Evolutionary conservation across 768 basidiomycete species (phyloP), one percentile per base, ranked within the genome.

Genomic region (Trametes coccinea): DNA sequence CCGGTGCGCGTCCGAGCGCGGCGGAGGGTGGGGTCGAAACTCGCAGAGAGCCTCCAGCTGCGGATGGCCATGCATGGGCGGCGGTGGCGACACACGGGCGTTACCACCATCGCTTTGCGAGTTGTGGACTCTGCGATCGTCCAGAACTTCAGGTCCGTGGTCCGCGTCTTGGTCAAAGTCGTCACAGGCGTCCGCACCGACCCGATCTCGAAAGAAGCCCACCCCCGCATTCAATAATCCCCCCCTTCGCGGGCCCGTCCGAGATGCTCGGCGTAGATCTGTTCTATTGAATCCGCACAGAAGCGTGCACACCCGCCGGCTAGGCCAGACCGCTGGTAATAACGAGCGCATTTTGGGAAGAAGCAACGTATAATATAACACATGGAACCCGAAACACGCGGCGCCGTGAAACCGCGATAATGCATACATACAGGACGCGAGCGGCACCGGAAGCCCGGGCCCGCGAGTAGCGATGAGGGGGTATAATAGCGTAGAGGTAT

Each of bases 401-500:
- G 5, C 6, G 2, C 34, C 34, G 34, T 37, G 34, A 37, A 37
- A 37, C 34, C 34, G 6, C 11, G 34, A 5, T 37, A 6, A 37
- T 37, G 11, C 5, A 37, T 10, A 17, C 10, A 30, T 22, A 34
- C 56, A 57, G 22, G 39, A 27, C 48, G 33, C 55, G 29, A n/a
- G 22, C 9, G 45, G 11, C 14, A 3, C 47, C 56, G 39, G 45
- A 29, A 29, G 3, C 39, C 39, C 33, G 56, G 37, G 13, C 37
- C 47, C 29, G 34, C 30, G 17, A 49, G 17, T 43, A 50, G 34
- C 11, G 34, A 11, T 2, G 41, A 22, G 17, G 22, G 57, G 57
- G 57, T 59, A 59, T 59, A 41, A 45, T 44, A 59, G 43, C 57
- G 57, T 48, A 57, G 56, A 43, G 47, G 43, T 34, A 41, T 45